Evolutionary conservation across 176 grass and related monocot species (phyloP).

Genomic region (bread wheat (Triticum aestivum)): DNA sequence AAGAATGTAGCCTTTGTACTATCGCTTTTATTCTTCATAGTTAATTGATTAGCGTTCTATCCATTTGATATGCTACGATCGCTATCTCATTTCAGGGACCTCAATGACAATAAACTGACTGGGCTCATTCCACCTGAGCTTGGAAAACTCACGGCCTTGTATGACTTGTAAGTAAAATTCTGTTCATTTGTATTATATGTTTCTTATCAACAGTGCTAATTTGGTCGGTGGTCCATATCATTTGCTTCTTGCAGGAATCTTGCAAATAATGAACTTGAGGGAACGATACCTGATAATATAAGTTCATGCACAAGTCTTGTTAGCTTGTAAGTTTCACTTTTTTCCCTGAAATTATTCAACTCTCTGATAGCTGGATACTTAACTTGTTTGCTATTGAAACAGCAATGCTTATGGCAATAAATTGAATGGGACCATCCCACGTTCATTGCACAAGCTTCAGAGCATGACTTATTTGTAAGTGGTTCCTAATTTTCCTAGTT

Average conservation of each 20-base stretch:
- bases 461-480: conserved; percentile 99
- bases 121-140: conserved; percentile 85
- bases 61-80: neutral
- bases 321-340: conserved; percentile 76
- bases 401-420: conserved; percentile 93
- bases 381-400: conserved; percentile 17
- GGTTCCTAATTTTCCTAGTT: neutral
- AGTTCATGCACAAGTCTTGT: conserved; percentile 89
- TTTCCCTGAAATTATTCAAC: conserved; percentile 3
- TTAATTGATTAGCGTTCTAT: neutral
- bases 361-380: conserved; percentile 2
- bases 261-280: conserved; percentile 84
- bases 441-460: conserved; percentile 68
- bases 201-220: conserved; percentile 13
- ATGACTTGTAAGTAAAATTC: conserved; percentile 76
- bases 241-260: conserved; percentile 58
- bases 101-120: conserved; percentile 80
- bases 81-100: conserved; percentile 56
- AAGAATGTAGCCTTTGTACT: neutral
- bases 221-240: neutral
- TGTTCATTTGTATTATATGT: neutral
- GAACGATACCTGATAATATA: conserved; percentile 79
- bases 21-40: neutral
- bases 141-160: conserved; percentile 80
- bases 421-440: conserved; percentile 85